These are phyloP conservation scores for Teratosphaeriaceae sp. DNA, from an alignment of 2,329 filamentous ascomycete species.

Conservation along the genomic window DNA sequence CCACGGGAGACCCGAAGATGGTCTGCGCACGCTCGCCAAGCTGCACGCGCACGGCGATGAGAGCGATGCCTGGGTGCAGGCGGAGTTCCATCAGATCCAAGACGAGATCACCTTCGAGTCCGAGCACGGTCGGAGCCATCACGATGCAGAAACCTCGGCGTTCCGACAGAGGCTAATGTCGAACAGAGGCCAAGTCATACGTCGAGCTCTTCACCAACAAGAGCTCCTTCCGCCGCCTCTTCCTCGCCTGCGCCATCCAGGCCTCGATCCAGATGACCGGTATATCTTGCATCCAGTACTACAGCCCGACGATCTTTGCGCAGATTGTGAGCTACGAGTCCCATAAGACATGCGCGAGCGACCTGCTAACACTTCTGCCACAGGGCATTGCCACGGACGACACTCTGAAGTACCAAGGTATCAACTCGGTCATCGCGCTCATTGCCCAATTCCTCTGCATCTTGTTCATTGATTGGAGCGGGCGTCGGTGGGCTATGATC, in stretches of 20 bases:
- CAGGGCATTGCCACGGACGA: constrained; percentile 59
- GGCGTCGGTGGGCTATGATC: constrained; percentile 67
- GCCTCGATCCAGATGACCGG: constrained; percentile 72
- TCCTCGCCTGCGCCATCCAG: constrained; percentile 63
- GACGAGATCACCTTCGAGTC: constrained; percentile 60
- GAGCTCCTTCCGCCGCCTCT: constrained; percentile 64
- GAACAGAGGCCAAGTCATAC: constrained; percentile 66
- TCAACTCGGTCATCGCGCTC: constrained; percentile 64
- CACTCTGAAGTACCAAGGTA: constrained; percentile 68
- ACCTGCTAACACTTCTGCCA: too few species aligned
- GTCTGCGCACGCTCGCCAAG: constrained; percentile 58
- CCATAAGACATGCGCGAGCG: too few species aligned
- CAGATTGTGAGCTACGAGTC: constrained; percentile 9
- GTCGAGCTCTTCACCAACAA: constrained; percentile 59
- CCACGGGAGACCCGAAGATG: constrained; percentile 58
- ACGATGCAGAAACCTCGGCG: too few species aligned
- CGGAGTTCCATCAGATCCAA: constrained; percentile 66
- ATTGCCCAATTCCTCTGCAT: constrained; percentile 64
- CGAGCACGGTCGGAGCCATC: too few species aligned
- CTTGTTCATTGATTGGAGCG: constrained; percentile 60
- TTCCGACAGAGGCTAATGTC: too few species aligned
- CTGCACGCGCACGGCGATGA: constrained; percentile 64
- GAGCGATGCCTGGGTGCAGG: constrained; percentile 61
- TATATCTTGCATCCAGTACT: constrained; percentile 69
- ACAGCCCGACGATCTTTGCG: constrained; percentile 32